Percentiles rank a stretch among this genome's conserved stretches.
Conservation (phyloP, 495 filamentous ascomycete species). For the Hypoxylon trugodes region DNA sequence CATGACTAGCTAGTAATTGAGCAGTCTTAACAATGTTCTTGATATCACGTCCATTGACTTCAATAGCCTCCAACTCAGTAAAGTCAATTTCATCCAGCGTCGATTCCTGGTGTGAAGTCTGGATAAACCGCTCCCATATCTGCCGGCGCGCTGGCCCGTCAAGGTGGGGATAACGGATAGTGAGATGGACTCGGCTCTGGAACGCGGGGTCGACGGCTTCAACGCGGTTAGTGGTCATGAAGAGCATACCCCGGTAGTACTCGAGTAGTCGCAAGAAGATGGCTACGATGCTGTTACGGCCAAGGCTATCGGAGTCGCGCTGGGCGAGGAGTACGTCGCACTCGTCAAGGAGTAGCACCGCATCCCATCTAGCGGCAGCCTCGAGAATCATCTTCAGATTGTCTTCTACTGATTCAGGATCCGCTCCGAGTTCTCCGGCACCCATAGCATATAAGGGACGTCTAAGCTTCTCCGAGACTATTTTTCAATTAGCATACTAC, state of each 20-base stretch:
- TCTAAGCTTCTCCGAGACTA: conserved; percentile 57
- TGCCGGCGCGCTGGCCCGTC: conserved; percentile 45
- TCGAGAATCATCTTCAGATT: conserved; percentile 60
- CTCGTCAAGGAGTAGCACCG: conserved; percentile 68
- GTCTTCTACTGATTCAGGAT: conserved; percentile 55
- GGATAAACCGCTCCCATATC: conserved; percentile 48
- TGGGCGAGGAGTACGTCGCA: conserved; percentile 71
- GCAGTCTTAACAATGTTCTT: conserved; percentile 65
- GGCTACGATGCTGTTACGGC: conserved; percentile 62
- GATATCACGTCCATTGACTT: conserved; percentile 56
- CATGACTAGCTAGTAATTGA: conserved; percentile 44
- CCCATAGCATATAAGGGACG: conserved; percentile 62
- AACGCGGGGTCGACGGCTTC: conserved; percentile 63
- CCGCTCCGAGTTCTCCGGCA: conserved; percentile 62
- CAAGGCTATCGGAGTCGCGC: conserved; percentile 58
- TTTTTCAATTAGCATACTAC: neutral
- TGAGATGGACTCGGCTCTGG: conserved; percentile 61
- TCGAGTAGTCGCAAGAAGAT: conserved; percentile 64
- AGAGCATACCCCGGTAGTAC: conserved; percentile 66
- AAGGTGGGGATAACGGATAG: conserved; percentile 57
- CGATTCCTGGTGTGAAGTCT: conserved; percentile 17
- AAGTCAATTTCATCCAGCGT: conserved; percentile 40
- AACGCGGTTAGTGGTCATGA: conserved; percentile 65
- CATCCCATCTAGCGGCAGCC: conserved; percentile 59
- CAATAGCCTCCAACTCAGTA: conserved; percentile 46